Percentiles rank a stretch among this genome's conserved stretches.
These are phyloP conservation scores for Beauveria caledonica DNA, from an alignment of 2,329 filamentous ascomycete species.

Conservation along the genomic window DNA sequence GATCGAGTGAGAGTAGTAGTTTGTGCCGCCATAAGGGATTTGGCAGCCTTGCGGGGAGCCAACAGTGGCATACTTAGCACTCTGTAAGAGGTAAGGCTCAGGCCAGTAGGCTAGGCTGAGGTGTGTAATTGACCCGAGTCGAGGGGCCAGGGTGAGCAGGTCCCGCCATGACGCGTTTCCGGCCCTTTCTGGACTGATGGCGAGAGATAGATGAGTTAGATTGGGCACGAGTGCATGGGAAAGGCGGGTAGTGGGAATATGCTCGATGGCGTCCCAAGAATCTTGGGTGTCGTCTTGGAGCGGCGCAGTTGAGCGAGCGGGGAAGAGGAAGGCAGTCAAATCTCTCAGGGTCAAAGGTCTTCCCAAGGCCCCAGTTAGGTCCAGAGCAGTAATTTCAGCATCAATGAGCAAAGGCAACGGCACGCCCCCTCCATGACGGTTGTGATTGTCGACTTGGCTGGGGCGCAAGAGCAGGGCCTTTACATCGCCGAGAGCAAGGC, in stretches of 20 bases:
- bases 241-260: constrained; percentile 15
- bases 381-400: constrained; percentile 37
- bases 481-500: constrained; percentile 43
- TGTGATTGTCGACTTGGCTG: constrained; percentile 13
- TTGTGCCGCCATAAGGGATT: constrained; percentile 47
- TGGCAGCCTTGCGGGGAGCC: constrained; percentile 33
- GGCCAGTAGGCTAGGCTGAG: constrained; percentile 57
- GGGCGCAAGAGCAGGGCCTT: constrained; percentile 35
- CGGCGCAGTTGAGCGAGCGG: constrained; percentile 18
- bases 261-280: constrained; percentile 43
- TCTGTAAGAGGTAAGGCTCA: constrained; percentile 48
- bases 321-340: constrained; percentile 42
- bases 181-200: constrained; percentile 30
- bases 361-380: constrained; percentile 45
- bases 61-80: constrained; percentile 40
- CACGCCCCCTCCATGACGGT: constrained; percentile 15
- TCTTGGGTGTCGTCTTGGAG: constrained; percentile 32
- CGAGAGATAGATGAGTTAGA: constrained; percentile 53
- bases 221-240: constrained; percentile 41
- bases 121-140: constrained; percentile 48
- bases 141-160: constrained; percentile 44
- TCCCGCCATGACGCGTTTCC: constrained; percentile 48
- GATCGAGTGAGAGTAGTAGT: constrained; percentile 47
- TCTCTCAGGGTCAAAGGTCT: constrained; percentile 44
- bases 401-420: not conserved